Conservation (phyloP, 1,284 basidiomycete genomes). For the Rugosomyces carneus region DNA sequence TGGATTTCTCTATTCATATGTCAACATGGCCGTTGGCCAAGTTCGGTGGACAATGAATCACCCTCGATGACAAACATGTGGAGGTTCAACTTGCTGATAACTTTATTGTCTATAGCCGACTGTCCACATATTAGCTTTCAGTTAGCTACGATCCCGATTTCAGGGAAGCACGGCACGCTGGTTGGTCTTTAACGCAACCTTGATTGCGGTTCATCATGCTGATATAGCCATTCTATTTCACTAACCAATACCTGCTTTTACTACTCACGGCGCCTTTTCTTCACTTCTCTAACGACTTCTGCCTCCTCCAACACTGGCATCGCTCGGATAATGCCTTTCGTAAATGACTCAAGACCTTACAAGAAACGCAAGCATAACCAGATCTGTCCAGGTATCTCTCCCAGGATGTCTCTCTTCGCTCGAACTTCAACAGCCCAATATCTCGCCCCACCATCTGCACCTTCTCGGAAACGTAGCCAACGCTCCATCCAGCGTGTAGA, state of each 20-base stretch:
- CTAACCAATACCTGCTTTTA: slow-evolving; percentile 2
- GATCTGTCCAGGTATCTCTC: slow-evolving; percentile 17
- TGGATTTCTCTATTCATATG: slow-evolving; percentile 8
- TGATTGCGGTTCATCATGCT: slow-evolving; percentile 10
- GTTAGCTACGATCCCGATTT: slow-evolving; percentile 15
- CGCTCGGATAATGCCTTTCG: slow-evolving; percentile 21
- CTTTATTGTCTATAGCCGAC: slow-evolving; percentile 21
- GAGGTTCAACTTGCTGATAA: slow-evolving; percentile 13
- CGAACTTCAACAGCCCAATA: slow-evolving; percentile 33
- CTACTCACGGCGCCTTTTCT: slow-evolving; percentile 12
- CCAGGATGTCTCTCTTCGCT: slow-evolving; percentile 46
- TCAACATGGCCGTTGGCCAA: slow-evolving; percentile 18
- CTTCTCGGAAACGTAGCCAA: slow-evolving; percentile 43
- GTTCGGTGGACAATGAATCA: slow-evolving; percentile 32
- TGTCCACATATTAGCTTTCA: slow-evolving; percentile 21
- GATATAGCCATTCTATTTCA: slow-evolving; percentile 15
- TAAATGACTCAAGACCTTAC: slow-evolving; percentile 26
- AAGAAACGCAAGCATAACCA: slow-evolving; percentile 40
- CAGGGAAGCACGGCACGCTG: slow-evolving; percentile 21
- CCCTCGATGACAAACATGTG: slow-evolving; percentile 21
- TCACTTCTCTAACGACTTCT: slow-evolving; percentile 8
- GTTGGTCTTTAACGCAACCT: slow-evolving; percentile 22
- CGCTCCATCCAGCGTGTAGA: slow-evolving; percentile 37
- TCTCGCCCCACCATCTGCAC: slow-evolving; percentile 46
- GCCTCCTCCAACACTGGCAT: not conserved